Percentiles rank a stretch among this genome's conserved stretches.
Conservation (phyloP, 331 rosid species). For the Cydonia oblonga region DNA sequence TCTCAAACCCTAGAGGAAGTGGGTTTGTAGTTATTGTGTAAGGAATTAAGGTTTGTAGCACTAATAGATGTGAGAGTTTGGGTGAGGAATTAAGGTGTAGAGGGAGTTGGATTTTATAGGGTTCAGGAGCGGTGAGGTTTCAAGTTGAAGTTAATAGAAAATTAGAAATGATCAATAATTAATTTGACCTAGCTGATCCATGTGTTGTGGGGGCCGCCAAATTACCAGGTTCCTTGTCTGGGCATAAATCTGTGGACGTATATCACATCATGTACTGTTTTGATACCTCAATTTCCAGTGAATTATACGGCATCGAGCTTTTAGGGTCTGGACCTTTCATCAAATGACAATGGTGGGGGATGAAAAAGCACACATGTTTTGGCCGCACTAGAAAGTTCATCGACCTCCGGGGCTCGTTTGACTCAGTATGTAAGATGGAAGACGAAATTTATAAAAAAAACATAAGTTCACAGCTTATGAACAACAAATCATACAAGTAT, state of each 20-base stretch:
- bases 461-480: too few species aligned
- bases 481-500: too few species aligned
- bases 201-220: constrained; percentile 13
- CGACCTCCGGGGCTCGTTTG: too few species aligned
- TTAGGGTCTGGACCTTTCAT: not conserved
- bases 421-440: too few species aligned
- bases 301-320: not conserved
- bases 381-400: too few species aligned
- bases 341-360: not conserved
- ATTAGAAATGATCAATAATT: not conserved
- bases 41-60: not conserved
- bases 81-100: not conserved
- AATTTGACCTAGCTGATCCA: constrained; percentile 1
- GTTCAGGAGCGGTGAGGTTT: not conserved
- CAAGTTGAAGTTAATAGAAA: not conserved
- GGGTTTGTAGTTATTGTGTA: not conserved
- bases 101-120: constrained; percentile 34
- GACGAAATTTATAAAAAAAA: too few species aligned
- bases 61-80: not conserved
- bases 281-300: not conserved
- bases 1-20: constrained; percentile 9
- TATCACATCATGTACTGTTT: not conserved
- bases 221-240: constrained; percentile 1
- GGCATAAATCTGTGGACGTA: not conserved
- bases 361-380: not conserved